Base-by-base conservation (phyloP, 169 alveolate species). In the Plasmodium gonderi region DNA sequence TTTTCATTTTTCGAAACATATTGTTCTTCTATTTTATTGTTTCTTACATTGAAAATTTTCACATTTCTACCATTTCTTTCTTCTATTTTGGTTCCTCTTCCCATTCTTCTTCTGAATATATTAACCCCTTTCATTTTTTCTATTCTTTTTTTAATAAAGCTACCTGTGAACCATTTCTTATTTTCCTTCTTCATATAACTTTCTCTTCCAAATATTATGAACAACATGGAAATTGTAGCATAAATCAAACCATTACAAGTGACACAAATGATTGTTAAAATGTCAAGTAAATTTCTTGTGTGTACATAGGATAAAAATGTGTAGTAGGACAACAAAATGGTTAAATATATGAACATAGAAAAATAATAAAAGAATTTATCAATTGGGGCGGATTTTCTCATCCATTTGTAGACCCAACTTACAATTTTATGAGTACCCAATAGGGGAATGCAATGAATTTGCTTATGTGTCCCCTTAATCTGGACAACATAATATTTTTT, bases 241-340 rank as follows among this genome's bases (percentile, higher is more conserved):
- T 85, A 85, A 51, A 85, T 51, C 29, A 47, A 33, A 26, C 23
- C 29, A 44, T 85, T 85, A 65, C 83, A 74, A 17, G 29, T 33
- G 31, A 85, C 69, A 7, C 76, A 74, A 38, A 85, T 51, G 67
- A 65, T 20, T 26, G 87, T 72, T 44, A 85, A 20, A 29, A 85
- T 64, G 5, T 29, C 40, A 26, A 26, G 51, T 26, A 85, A 85
- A 0, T 54, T 51, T 26, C 49, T 38, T 54, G 65, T 11, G 45
- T 85, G 87, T 7, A 85, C 79, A 45, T 85, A 85, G 23, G 77
- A n/a, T 74, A 75, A 60, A n/a, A 85, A 74, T 20, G 79, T 33
- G 31, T 74, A 85, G 47, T 85, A 85, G 68, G 67, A 74, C 12
- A 85, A 60, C 36, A 75, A 74, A 49, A 85, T 75, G 23, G 92